phyloP scores from a whole-genome alignment of 495 filamentous ascomycete genomes.

The Collariella sp. region DNA sequence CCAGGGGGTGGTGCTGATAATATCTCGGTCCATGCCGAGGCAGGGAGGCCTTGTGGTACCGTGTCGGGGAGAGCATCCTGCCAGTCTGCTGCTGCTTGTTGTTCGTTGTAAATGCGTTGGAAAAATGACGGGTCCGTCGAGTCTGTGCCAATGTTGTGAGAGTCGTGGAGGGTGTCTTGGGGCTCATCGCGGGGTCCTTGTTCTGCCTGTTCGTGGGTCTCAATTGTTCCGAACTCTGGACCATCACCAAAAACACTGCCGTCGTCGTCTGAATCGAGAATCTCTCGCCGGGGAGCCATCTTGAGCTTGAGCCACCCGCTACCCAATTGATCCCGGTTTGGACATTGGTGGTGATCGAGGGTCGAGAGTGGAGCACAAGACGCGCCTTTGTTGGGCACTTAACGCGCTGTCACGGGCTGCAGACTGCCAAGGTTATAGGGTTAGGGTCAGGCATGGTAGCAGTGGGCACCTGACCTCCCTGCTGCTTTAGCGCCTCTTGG shows the following conservation, averaged over 20 bases:
- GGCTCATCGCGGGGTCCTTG: neutral
- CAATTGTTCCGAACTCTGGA: neutral
- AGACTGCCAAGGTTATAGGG: neutral
- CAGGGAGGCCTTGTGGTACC: neutral
- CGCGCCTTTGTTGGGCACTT: neutral
- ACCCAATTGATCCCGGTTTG: neutral
- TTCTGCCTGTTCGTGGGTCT: neutral
- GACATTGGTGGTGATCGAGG: neutral
- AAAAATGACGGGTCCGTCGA: slow-evolving; percentile 27
- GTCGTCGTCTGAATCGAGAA: slow-evolving; percentile 28
- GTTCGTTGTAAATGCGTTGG: slow-evolving; percentile 22
- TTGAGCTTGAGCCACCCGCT: neutral
- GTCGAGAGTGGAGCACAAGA: neutral
- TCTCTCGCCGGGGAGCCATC: slow-evolving; percentile 21
- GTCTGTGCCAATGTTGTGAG: slow-evolving; percentile 10
- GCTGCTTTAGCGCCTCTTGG: neutral
- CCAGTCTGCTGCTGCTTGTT: slow-evolving; percentile 5
- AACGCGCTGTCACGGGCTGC: slow-evolving; percentile 9
- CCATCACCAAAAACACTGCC: slow-evolving; percentile 16
- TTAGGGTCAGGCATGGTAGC: neutral
- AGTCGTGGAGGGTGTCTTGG: slow-evolving; percentile 1
- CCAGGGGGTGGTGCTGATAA: slow-evolving; percentile 5
- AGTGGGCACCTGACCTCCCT: neutral
- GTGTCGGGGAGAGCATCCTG: slow-evolving; percentile 3
- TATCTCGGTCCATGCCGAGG: slow-evolving; percentile 1